These are phyloP conservation scores for Cardiosporidium cionae DNA, from an alignment of 169 alveolate genomes.

Conservation along the genomic window DNA sequence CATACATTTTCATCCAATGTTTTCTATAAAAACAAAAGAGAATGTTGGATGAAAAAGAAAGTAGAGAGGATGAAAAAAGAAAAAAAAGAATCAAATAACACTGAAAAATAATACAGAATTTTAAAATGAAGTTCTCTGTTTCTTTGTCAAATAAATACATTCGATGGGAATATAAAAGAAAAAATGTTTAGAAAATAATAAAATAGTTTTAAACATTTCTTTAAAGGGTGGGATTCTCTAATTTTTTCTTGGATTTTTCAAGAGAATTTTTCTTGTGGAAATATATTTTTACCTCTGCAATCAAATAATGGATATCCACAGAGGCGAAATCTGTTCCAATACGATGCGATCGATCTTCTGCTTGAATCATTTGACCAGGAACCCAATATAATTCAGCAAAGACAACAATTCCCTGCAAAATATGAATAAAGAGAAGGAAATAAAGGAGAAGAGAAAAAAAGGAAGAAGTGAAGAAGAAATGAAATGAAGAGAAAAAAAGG, in stretches of 20 bases:
- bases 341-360: constrained; percentile 97
- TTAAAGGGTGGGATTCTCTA: too few relatives aligned
- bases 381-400: constrained; percentile 96
- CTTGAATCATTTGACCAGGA: constrained; percentile 92
- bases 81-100: neutral
- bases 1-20: constrained; percentile 29
- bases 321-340: constrained; percentile 75
- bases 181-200: too few relatives aligned
- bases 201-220: too few relatives aligned
- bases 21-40: neutral
- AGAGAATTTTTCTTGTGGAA: too few relatives aligned
- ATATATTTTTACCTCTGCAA: constrained; percentile 50
- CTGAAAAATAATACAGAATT: neutral
- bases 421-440: neutral
- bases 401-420: constrained; percentile 61
- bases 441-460: neutral
- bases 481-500: neutral
- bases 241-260: too few relatives aligned
- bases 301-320: constrained; percentile 67
- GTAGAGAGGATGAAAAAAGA: neutral
- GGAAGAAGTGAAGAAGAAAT: neutral
- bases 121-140: too few relatives aligned
- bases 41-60: too few relatives aligned
- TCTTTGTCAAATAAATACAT: too few relatives aligned
- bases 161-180: too few relatives aligned